Evolutionary conservation across 2,329 filamentous ascomycete genomes (phyloP), one percentile per base, ranked within the genome.

Genomic region (Madurella mycetomatis): DNA sequence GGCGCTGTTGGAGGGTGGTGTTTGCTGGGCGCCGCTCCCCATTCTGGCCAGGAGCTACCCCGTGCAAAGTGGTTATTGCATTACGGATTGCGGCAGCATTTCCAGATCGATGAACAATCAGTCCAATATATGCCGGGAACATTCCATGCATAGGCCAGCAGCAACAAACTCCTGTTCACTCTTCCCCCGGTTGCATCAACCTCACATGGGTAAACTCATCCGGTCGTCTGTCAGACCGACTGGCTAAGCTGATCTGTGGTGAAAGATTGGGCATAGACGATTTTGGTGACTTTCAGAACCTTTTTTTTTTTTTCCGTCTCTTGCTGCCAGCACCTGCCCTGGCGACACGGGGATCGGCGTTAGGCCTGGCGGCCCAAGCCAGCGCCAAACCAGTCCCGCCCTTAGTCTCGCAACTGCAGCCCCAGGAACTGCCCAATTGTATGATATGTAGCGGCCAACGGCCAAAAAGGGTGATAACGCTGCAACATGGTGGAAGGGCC

Each of bases 171-270:
- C 11, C 13, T 37, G 13, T 37, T 11, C 13, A 37, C 34, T 37
- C 15, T 16, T 18, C 19, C 16, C 11, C 19, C 52, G 25, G 49
- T 43, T 16, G 9, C 5, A 40, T 19, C 42, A 19, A 16, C 19
- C 8, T 42, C 16, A 9, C 16, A 42, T 18, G 41, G 16, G 7
- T 19, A 42, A 42, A 42, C 17, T 41, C 47, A 48, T 52, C 52
- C 45, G 49, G 45, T 41, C 47, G 46, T 39, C 46, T 48, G 51
- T 49, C 25, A 25, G 25, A 41, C 44, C 45, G 50, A 44, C 39
- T 46, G 41, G 47, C 44, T 51, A 25, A 18, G 25, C 25, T 25
- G 7, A 3, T 7, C 25, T 25, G 25, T 25, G 25, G 7, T 25
- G 25, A 25, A 25, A 25, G 25, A 25, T 25, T 25, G 25, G 25